phyloP scores from a whole-genome alignment of 768 basidiomycete genomes.

The Amylocystis lapponica region DNA sequence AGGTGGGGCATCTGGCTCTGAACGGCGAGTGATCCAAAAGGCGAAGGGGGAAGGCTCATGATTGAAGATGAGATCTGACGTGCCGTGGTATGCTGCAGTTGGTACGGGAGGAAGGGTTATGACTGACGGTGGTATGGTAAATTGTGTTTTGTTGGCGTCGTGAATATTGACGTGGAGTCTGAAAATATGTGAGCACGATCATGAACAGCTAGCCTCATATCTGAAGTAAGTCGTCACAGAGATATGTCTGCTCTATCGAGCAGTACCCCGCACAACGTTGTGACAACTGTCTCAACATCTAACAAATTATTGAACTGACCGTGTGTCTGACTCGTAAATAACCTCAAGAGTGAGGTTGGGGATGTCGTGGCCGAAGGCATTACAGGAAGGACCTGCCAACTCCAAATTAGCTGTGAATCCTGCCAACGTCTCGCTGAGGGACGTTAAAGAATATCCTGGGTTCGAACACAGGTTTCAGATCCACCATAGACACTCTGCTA shows the following conservation, averaged over 20 bases:
- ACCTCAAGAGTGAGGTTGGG: slow-evolving; percentile 54
- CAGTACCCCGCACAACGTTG: too few species aligned
- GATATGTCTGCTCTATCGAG: too few species aligned
- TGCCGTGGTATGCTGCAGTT: slow-evolving; percentile 26
- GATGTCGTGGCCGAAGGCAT: slow-evolving; percentile 61
- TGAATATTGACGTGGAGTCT: slow-evolving; percentile 66
- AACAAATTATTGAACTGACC: too few species aligned
- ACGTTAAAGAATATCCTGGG: slow-evolving; percentile 49
- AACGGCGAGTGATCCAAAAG: slow-evolving; percentile 75
- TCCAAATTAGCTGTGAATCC: slow-evolving; percentile 54
- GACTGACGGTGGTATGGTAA: slow-evolving; percentile 53
- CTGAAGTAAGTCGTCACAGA: too few species aligned
- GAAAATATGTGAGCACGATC: slow-evolving; percentile 14
- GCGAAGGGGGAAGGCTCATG: slow-evolving; percentile 60
- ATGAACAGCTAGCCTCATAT: slow-evolving; percentile 30
- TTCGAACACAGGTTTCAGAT: not conserved
- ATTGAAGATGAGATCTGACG: slow-evolving; percentile 66
- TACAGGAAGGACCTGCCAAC: slow-evolving; percentile 52
- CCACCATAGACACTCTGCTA: too few species aligned
- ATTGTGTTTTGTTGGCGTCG: slow-evolving; percentile 57
- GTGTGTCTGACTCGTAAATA: slow-evolving; percentile 50
- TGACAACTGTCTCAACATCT: too few species aligned
- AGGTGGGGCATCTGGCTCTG: slow-evolving; percentile 44
- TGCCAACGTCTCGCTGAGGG: slow-evolving; percentile 35
- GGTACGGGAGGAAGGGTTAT: slow-evolving; percentile 37